A percentile compares a stretch with the other conserved stretches of the same genome.
Conservation (phyloP, 164 flowering plant genomes). For the Malania oleifera region DNA sequence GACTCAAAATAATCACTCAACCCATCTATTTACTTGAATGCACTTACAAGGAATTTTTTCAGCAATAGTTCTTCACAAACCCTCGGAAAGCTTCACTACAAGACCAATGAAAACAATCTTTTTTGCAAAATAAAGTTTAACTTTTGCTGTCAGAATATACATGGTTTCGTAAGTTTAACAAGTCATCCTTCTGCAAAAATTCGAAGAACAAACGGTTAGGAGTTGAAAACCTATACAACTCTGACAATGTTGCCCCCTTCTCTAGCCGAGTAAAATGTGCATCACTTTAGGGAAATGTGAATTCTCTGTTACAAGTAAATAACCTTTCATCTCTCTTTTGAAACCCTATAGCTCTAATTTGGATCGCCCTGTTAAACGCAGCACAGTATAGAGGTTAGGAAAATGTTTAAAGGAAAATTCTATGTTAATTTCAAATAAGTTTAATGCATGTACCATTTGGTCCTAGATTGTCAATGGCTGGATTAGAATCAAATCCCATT, state of each 20-base stretch:
- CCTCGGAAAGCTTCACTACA: too few species aligned
- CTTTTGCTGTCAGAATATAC: neutral
- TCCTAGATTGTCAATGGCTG: slow-evolving; percentile 44
- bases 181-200: slow-evolving; percentile 55
- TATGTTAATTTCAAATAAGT: neutral
- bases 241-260: slow-evolving; percentile 9
- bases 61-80: neutral
- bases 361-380: slow-evolving; percentile 36
- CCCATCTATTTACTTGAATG: slow-evolving; percentile 18
- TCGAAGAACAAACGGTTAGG: slow-evolving; percentile 62
- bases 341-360: slow-evolving; percentile 42
- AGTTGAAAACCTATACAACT: slow-evolving; percentile 56
- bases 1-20: too few species aligned
- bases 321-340: neutral
- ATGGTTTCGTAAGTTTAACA: slow-evolving; percentile 7
- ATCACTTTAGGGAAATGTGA: slow-evolving; percentile 19
- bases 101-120: too few species aligned
- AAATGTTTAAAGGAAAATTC: neutral
- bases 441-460: slow-evolving; percentile 39
- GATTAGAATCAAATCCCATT: slow-evolving; percentile 61
- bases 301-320: slow-evolving; percentile 21
- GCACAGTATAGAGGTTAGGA: neutral
- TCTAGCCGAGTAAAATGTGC: slow-evolving; percentile 19
- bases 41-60: slow-evolving; percentile 17
- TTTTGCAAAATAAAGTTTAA: slow-evolving; percentile 23